Conservation (phyloP, 805 yeast species). For the Tetrapisispora phaffii region DNA sequence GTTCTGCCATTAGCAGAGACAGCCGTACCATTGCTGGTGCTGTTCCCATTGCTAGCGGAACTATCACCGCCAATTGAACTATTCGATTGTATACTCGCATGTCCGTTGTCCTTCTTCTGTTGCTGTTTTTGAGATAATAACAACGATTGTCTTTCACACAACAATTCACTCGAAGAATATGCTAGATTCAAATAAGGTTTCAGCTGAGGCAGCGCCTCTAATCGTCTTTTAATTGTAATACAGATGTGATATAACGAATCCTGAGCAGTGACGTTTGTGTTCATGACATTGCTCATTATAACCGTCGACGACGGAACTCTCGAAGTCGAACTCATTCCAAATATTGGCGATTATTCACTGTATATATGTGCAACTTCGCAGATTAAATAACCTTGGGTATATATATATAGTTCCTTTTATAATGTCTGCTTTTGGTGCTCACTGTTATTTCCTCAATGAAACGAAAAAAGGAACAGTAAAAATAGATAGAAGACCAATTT, state of each 20-base stretch:
- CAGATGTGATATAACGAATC: conserved; percentile 69
- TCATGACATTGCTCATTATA: conserved; percentile 40
- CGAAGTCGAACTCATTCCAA: conserved; percentile 2
- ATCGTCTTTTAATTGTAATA: conserved; percentile 41
- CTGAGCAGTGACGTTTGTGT: conserved; percentile 47
- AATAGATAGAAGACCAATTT: no score
- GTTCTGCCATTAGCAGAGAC: conserved; percentile 20
- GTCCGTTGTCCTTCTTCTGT: conserved; percentile 15
- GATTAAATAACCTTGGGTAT: no score
- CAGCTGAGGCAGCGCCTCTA: conserved; percentile 56
- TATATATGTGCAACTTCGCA: not conserved
- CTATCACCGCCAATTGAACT: conserved; percentile 11
- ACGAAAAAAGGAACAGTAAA: no score
- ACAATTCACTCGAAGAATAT: conserved; percentile 52
- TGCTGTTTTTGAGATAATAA: conserved; percentile 34
- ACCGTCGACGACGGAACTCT: conserved; percentile 4
- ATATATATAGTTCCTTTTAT: no score
- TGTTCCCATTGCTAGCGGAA: conserved; percentile 10
- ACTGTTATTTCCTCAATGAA: no score
- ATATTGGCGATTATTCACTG: not conserved
- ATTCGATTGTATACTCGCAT: conserved; percentile 14
- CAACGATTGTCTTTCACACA: conserved; percentile 64
- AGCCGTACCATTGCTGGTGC: conserved; percentile 3
- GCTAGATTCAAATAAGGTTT: conserved; percentile 59
- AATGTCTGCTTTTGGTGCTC: no score